Conservation (phyloP, 768 basidiomycete genomes). For the Suillus plorans region DNA sequence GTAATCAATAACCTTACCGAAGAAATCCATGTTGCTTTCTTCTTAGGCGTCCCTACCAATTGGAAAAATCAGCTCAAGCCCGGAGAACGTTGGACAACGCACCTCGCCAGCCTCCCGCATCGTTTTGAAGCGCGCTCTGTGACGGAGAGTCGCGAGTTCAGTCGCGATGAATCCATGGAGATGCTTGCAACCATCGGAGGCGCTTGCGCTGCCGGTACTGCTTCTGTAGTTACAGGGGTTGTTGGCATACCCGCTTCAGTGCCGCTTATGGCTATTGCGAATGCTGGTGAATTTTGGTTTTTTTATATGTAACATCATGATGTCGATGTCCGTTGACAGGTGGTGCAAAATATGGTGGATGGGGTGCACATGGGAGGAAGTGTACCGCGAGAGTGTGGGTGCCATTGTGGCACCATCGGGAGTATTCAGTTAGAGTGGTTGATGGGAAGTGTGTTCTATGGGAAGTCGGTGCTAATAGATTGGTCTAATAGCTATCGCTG, state of each 20-base stretch:
- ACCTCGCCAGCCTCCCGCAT: constrained; percentile 8
- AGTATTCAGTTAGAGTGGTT: neutral
- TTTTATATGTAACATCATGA: neutral
- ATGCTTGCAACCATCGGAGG: constrained; percentile 13
- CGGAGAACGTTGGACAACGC: constrained; percentile 17
- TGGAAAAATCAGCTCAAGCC: constrained; percentile 22
- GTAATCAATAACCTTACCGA: constrained; percentile 21
- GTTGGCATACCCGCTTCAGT: neutral
- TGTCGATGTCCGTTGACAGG: neutral
- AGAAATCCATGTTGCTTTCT: constrained; percentile 22
- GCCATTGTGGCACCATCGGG: neutral
- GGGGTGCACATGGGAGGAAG: neutral
- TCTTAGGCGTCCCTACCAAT: constrained; percentile 11
- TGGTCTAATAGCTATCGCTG: neutral
- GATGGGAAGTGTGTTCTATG: neutral
- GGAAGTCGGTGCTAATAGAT: neutral
- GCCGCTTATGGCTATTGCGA: neutral
- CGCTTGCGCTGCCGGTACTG: neutral
- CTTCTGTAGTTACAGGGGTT: constrained; percentile 11
- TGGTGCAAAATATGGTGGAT: neutral
- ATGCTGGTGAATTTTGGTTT: neutral
- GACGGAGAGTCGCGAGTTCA: constrained; percentile 14
- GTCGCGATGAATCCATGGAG: constrained; percentile 17
- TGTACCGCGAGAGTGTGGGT: neutral
- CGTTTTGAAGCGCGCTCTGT: constrained; percentile 19